A percentile compares a stretch with the other conserved stretches of the same genome.
phyloP scores from a whole-genome alignment of 305 asterid genomes.

The Petunia hybrid region DNA sequence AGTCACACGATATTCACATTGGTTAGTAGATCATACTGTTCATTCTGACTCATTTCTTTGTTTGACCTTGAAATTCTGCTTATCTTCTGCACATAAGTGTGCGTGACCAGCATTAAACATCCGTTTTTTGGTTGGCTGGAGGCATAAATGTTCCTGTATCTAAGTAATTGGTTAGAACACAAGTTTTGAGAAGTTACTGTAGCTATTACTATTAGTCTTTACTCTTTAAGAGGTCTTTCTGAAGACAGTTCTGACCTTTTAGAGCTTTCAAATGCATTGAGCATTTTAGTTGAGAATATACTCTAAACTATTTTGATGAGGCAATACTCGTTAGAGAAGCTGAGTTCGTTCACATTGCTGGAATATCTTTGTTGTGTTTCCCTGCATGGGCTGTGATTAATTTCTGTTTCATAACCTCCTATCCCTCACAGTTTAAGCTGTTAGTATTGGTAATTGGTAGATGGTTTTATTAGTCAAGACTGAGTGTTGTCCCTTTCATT shows the following conservation, averaged over 20 bases:
- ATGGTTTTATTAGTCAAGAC: conserved; percentile 5
- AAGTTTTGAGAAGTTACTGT: background rate
- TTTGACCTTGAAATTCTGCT: conserved; percentile 30
- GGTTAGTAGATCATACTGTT: conserved; percentile 57
- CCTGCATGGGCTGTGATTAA: background rate
- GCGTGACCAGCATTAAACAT: background rate
- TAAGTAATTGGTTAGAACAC: background rate
- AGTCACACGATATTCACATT: conserved; percentile 97
- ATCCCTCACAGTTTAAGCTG: background rate
- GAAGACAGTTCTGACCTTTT: background rate
- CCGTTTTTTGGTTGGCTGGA: conserved; percentile 19
- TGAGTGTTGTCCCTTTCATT: conserved; percentile 6
- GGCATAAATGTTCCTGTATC: background rate
- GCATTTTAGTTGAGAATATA: conserved; percentile 3
- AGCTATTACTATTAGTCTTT: no score
- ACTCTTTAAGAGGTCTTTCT: no score
- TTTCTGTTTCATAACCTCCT: conserved; percentile 17
- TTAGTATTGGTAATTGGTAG: background rate
- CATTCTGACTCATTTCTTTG: conserved; percentile 10
- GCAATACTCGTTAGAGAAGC: background rate
- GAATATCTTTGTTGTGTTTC: conserved; percentile 9
- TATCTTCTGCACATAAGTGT: background rate
- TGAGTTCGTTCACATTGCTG: background rate
- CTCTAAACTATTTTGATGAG: background rate
- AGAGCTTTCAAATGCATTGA: background rate